Evolutionary conservation across 192 early-diverging fungal species (phyloP), one percentile per base, ranked within the genome.

Genomic region (Backusella mclennaniae): DNA sequence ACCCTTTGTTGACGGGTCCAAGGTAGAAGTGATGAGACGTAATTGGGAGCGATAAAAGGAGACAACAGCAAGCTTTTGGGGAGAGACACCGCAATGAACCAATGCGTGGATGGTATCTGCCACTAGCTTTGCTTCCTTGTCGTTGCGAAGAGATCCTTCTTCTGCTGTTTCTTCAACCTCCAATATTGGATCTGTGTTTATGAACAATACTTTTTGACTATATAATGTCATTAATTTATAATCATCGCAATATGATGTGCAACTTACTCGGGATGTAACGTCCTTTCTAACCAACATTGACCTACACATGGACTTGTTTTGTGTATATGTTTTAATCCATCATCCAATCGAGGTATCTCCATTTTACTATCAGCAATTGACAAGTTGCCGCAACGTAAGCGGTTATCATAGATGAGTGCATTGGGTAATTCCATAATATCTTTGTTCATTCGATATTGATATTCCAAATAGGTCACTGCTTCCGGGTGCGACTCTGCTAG

Each of bases 361-460:
- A 95, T 72, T 0, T 41, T 80, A 67, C 85, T 84, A n/a, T 85
- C 80, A 6, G 93, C 95, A 12, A 96, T 86, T 0, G 74, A 76
- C 21, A 77, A 75, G 12, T 85, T 91, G 8, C 95, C 96, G 75
- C 95, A 97, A 33, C 84, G 79, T 69, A 99, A 80, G 39, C 92
- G 86, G 53, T 91, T 82, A 78, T 93, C 87, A 74, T 99, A 99
- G 12, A 98, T 90, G 3, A 97, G 80, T 12, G 83, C 80, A 78
- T 98, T 99, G 14, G 92, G 89, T 6, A 98, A 81, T 19, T 82
- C 77, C 94, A 97, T 96, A 46, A 99, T 94, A 36, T 96, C 96
- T 23, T 86, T 77, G 81, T 93, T 95, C 97, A 99, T 98, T 26
- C 97, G 92, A 76, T 98, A 99, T 77, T 99, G 97, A 71, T 90